phyloP scores from a whole-genome alignment of 1,284 basidiomycete species.

The Exobasidium rhododendri region DNA sequence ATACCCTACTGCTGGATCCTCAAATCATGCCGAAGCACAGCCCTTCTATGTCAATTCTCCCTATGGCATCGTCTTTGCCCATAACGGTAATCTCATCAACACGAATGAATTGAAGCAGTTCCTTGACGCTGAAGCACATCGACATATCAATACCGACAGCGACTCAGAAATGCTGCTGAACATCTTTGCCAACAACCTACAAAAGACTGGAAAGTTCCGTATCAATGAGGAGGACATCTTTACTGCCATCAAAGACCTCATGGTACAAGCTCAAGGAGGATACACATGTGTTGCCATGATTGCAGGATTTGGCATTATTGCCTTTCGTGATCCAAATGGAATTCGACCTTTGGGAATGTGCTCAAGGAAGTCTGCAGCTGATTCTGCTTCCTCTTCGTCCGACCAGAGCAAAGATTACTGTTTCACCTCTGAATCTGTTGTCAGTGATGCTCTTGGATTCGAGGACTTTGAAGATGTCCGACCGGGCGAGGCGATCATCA shows the following conservation, averaged over 20 bases:
- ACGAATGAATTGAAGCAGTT: conserved; percentile 78
- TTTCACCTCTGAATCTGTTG: conserved; percentile 92
- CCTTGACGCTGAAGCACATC: conserved; percentile 93
- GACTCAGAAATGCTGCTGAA: conserved; percentile 97
- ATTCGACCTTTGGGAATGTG: conserved; percentile 72
- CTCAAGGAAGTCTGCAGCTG: conserved; percentile 30
- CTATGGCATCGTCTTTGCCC: conserved; percentile 95
- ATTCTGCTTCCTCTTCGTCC: neutral
- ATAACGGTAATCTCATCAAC: conserved; percentile 99
- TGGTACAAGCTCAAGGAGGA: conserved; percentile 82
- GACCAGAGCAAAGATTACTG: conserved; percentile 68
- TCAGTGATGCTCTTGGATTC: conserved; percentile 89
- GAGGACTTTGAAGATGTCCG: conserved; percentile 87
- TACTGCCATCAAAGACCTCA: conserved; percentile 83
- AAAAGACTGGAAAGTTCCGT: conserved; percentile 94
- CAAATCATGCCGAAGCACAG: conserved; percentile 93
- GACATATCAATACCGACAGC: conserved; percentile 98
- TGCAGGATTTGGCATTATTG: conserved; percentile 96
- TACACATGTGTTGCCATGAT: conserved; percentile 98
- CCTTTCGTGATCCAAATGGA: conserved; percentile 98
- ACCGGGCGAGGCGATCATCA: conserved; percentile 91
- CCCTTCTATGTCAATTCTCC: conserved; percentile 99
- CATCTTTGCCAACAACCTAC: conserved; percentile 94
- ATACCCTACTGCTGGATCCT: conserved; percentile 93
- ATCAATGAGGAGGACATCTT: conserved; percentile 99